A percentile compares a stretch with the other conserved stretches of the same genome.
Conservation (phyloP, 768 basidiomycete species). For the Lactarius indigo region DNA sequence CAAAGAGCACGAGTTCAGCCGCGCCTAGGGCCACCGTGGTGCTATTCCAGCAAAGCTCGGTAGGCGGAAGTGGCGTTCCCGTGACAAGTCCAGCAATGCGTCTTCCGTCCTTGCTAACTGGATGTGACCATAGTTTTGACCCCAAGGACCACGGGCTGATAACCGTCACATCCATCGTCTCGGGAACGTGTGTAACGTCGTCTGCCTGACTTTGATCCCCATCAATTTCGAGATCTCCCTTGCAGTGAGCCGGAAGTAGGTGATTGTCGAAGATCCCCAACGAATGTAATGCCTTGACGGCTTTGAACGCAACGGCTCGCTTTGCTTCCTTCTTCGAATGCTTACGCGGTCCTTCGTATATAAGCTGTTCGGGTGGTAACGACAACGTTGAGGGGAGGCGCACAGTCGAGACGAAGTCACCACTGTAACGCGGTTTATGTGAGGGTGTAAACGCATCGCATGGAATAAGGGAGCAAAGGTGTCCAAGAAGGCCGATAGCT, state of each 20-base stretch:
- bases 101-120: slow-evolving; percentile 48
- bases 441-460: slow-evolving; percentile 63
- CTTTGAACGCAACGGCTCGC: slow-evolving; percentile 77
- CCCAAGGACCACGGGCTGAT: slow-evolving; percentile 65
- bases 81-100: slow-evolving; percentile 62
- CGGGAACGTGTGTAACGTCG: slow-evolving; percentile 46
- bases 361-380: slow-evolving; percentile 49
- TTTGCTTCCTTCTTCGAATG: slow-evolving; percentile 78
- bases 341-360: slow-evolving; percentile 55
- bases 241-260: slow-evolving; percentile 64
- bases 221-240: slow-evolving; percentile 49
- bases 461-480: slow-evolving; percentile 76
- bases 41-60: slow-evolving; percentile 41
- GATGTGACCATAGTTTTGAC: slow-evolving; percentile 59
- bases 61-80: slow-evolving; percentile 51
- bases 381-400: slow-evolving; percentile 66
- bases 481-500: slow-evolving; percentile 63
- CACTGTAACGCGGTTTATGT: slow-evolving; percentile 57
- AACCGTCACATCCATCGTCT: slow-evolving; percentile 56
- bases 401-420: slow-evolving; percentile 56
- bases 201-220: slow-evolving; percentile 45
- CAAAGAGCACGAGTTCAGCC: slow-evolving; percentile 39
- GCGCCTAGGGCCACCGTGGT: slow-evolving; percentile 36
- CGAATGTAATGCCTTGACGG: slow-evolving; percentile 62
- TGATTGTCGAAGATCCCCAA: slow-evolving; percentile 82